Evolutionary conservation across 208 protist genomes (phyloP).

Genomic region (Crithidia thermophila): DNA sequence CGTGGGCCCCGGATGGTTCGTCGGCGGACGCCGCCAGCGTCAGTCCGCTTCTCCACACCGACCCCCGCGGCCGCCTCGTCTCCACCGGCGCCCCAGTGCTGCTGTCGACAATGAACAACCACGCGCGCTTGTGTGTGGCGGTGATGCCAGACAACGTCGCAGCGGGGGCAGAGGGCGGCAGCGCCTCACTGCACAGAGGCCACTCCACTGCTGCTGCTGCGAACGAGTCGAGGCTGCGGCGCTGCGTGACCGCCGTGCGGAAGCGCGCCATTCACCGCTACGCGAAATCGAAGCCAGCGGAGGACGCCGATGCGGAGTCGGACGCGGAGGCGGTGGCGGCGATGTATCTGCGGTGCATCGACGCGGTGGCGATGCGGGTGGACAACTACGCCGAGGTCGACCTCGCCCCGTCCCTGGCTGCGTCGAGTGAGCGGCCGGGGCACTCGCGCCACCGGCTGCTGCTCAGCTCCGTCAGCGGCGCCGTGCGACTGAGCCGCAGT

Average conservation of each 20-base stretch:
- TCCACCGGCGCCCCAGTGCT: slow-evolving; percentile 19
- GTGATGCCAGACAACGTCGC: not conserved
- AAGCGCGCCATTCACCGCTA: slow-evolving; percentile 31
- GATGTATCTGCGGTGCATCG: slow-evolving; percentile 22
- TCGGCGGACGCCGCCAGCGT: not conserved
- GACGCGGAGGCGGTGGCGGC: slow-evolving; percentile 1
- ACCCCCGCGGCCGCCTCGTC: slow-evolving; percentile 19
- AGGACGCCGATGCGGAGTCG: not conserved
- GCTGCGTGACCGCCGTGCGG: slow-evolving; percentile 20
- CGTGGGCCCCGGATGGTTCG: slow-evolving; percentile 13
- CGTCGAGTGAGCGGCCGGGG: slow-evolving; percentile 37
- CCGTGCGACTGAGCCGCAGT: slow-evolving; percentile 41
- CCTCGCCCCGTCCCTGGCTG: slow-evolving; percentile 47
- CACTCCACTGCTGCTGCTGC: not conserved
- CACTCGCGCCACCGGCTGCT: slow-evolving; percentile 39
- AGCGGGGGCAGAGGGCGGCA: not conserved
- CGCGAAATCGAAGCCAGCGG: not conserved
- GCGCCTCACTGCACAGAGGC: not conserved
- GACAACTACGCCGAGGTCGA: slow-evolving; percentile 77
- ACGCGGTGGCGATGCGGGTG: slow-evolving; percentile 47
- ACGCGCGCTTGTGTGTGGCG: slow-evolving; percentile 38
- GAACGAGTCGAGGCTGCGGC: slow-evolving; percentile 11
- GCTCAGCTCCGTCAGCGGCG: slow-evolving; percentile 44
- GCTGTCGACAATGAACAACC: slow-evolving; percentile 30
- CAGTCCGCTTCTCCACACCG: slow-evolving; percentile 15